Percentiles rank a stretch among this genome's conserved stretches.
Evolutionary conservation across 768 basidiomycete genomes (phyloP).

Genomic region (Mrakia hoshinonis): DNA sequence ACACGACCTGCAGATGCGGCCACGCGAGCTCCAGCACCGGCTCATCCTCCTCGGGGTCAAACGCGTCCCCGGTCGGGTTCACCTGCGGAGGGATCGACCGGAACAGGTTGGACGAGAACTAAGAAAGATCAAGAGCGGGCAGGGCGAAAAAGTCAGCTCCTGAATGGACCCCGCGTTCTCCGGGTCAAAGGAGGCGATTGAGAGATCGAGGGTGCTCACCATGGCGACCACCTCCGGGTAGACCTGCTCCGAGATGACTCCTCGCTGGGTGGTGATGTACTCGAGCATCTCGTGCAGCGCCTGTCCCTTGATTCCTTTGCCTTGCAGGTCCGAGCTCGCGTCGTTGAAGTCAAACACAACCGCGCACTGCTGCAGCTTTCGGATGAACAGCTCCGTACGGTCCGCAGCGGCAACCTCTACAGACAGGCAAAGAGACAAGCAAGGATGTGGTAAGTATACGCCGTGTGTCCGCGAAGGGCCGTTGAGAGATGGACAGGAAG

Average conservation of each 20-base stretch:
- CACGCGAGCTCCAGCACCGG: conserved; percentile 97
- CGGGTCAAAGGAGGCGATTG: conserved; percentile 21
- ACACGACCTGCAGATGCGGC: conserved; percentile 98
- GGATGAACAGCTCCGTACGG: conserved; percentile 81
- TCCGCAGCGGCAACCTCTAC: conserved; percentile 82
- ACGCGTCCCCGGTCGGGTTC: conserved; percentile 95
- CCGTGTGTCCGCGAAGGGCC: background rate
- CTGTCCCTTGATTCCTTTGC: conserved; percentile 97
- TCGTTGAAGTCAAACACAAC: conserved; percentile 99
- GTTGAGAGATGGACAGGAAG: background rate
- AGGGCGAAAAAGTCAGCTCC: background rate
- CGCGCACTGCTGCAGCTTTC: conserved; percentile 89
- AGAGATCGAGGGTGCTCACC: conserved; percentile 50
- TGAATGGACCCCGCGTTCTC: background rate
- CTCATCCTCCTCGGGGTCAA: conserved; percentile 98
- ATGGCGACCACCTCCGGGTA: conserved; percentile 99
- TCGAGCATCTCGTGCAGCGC: conserved; percentile 97
- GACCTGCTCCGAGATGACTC: conserved; percentile 90
- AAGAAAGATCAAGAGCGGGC: conserved; percentile 7
- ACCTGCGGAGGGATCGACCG: conserved; percentile 99
- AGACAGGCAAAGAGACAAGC: conserved; percentile 8
- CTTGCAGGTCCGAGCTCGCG: conserved; percentile 85
- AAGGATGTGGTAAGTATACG: background rate
- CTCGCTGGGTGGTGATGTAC: conserved; percentile 92
- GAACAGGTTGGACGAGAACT: conserved; percentile 98